Base-by-base conservation (phyloP, 495 filamentous ascomycete genomes). In the Daldinia concentrica region DNA sequence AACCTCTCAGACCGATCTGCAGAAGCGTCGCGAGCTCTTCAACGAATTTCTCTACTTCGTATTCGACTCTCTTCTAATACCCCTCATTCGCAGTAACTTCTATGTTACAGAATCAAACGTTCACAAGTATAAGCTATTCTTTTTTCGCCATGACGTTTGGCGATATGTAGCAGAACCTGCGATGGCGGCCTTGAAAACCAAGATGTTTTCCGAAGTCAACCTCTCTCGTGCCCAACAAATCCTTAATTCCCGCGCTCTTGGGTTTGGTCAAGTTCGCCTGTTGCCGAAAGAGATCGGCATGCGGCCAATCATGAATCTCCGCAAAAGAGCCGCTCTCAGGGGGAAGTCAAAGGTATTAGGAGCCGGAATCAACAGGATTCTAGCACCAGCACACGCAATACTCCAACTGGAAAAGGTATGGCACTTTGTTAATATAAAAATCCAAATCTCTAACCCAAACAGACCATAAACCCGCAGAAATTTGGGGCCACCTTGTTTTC, bases 121-220 rank as follows among this genome's bases (percentile, higher is more conserved):
- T 6, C 90, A 98, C 73, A 86, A 88, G 26, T 93, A 96, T 74
- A 89, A 89, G 6, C 81, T 98, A 0, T 97, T 97, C 79, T 99
- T 92, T 81, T 98, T 98, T 72, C 90, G 94, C 4, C 96, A 99
- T 68, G 95, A 99, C 74, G 84, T 94, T 39, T 99, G 95, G 95
- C 86, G 88, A 63, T 85, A 83, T 15, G 74, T 98, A 48, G 90
- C 88, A 8, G 90, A 94, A 68, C 90, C 93, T 14, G 88, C 91
- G 0, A 79, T 98, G 75, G 80, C 84, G 1, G 76, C 81, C 6
- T 81, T 99, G 17, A 96, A 93, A 77, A 67, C 79, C 6, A 84
- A 83, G 2, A 94, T 94, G 86, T 93, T 97, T 62, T 90, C 94
- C 72, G 92, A 95, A 69, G 75, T 97, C n/a, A 85, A 85, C 19